Conservation (phyloP, 2,329 filamentous ascomycete species). For the Diaporthe sp. region DNA sequence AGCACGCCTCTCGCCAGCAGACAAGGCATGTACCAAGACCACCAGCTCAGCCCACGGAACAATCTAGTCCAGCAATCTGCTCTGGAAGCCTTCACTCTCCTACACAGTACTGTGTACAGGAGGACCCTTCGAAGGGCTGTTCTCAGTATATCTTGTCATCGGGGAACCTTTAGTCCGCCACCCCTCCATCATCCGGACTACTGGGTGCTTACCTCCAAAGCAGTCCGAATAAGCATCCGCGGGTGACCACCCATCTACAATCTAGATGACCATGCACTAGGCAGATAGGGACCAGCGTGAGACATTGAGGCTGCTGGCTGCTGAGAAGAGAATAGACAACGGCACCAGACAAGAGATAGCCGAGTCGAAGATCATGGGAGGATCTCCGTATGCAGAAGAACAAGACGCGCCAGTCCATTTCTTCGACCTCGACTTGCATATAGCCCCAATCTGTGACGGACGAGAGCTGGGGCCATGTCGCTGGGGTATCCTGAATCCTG, state of each 20-base stretch:
- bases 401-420: constrained; percentile 3
- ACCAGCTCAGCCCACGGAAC: not conserved
- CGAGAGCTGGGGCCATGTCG: constrained; percentile 5
- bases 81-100: not conserved
- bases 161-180: not conserved
- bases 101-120: not conserved
- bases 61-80: constrained; percentile 15
- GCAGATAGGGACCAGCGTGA: not conserved
- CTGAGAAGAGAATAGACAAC: not conserved
- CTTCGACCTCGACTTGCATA: not conserved
- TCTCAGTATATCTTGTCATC: not conserved
- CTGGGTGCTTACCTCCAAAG: not conserved
- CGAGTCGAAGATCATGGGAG: constrained; percentile 9
- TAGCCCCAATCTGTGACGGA: constrained; percentile 25
- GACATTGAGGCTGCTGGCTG: constrained; percentile 16
- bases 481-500: constrained; percentile 23
- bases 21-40: not conserved
- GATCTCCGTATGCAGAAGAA: constrained; percentile 12
- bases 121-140: not conserved
- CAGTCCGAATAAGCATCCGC: not conserved
- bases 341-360: constrained; percentile 3
- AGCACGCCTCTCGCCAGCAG: not conserved
- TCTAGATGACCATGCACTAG: not conserved
- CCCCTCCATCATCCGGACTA: not conserved
- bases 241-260: not conserved